Evolutionary conservation across 352 stramenopile species (phyloP), one percentile per base, ranked within the genome.

Genomic region (Phytophthora citrophthora): DNA sequence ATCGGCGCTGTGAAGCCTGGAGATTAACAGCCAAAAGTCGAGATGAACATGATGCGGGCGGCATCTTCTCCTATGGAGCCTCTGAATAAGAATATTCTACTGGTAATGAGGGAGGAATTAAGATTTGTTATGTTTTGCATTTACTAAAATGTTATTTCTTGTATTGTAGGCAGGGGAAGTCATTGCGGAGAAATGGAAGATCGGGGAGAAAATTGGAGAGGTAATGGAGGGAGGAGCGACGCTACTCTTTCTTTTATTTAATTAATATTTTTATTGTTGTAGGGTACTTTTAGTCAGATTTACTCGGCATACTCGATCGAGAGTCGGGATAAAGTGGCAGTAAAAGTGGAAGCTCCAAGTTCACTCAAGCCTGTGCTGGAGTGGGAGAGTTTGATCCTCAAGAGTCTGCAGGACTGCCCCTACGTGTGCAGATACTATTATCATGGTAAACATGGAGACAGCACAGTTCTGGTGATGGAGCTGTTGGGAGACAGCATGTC

Each of bases 271-370:
- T 53, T 24, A 24, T 50, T 58, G 16, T 49, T 46, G 23, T 29
- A 91, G 78, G 88, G 88, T 20, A 96, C 88, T 5, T 96, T 96
- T 56, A 96, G 88, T 51, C 86, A 96, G 68, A 96, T 96, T 53
- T 96, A 94, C 69, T 89, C 88, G 65, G 88, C 88, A 31, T 93
- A 90, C 39, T 87, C 83, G 41, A 67, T 94, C 27, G 81, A 93
- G 45, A 79, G 76, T 64, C 78, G 80, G 13, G 72, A 91, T 43
- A 86, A 85, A 67, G 86, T 96, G 43, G 88, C 88, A 1, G 84
- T 96, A 9, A 96, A 96, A 46, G 86, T 96, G 9, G 88, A 96
- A 66, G 86, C 88, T 12, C 86, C 86, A 8, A 96, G 86, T 62
- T 80, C 86, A 11, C 75, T 96, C 52, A 96, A 96, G 65, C 88